Conservation (phyloP, 192 early-diverging fungal species). For the Phlyctochytrium planicorne region DNA sequence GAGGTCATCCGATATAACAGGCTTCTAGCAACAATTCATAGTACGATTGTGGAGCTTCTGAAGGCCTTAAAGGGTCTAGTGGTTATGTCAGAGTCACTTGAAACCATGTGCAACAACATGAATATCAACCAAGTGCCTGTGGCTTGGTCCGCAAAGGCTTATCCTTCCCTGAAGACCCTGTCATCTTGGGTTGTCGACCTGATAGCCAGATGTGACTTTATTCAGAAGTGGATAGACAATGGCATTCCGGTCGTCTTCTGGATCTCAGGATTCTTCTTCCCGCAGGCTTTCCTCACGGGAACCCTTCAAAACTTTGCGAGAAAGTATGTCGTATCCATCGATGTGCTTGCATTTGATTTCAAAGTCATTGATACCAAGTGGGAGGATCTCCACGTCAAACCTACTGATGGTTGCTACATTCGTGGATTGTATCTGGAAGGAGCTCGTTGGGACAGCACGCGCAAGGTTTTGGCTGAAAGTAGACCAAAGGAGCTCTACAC, state of each 20-base stretch:
- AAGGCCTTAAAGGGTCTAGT: constrained; percentile 59
- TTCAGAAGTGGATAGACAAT: constrained; percentile 59
- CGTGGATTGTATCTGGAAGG: constrained; percentile 60
- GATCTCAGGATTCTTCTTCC: constrained; percentile 65
- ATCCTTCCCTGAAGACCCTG: constrained; percentile 57
- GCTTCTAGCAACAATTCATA: constrained; percentile 48
- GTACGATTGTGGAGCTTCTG: constrained; percentile 47
- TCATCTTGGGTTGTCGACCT: constrained; percentile 56
- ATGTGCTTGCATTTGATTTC: constrained; percentile 57
- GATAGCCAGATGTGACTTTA: constrained; percentile 50
- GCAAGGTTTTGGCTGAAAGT: constrained; percentile 42
- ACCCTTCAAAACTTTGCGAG: constrained; percentile 62
- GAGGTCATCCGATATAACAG: constrained; percentile 63
- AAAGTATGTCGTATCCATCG: constrained; percentile 60
- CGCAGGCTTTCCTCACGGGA: constrained; percentile 60
- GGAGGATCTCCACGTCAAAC: constrained; percentile 52
- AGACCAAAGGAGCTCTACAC: constrained; percentile 61
- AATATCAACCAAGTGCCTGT: constrained; percentile 57
- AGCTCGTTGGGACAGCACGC: constrained; percentile 53
- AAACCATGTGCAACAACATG: constrained; percentile 56
- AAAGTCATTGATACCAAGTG: constrained; percentile 52
- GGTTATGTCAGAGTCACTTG: constrained; percentile 56
- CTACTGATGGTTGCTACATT: constrained; percentile 60
- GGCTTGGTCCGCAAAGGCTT: constrained; percentile 54
- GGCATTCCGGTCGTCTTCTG: constrained; percentile 58